Conservation (phyloP, 2,329 filamentous ascomycete species). For the Colletotrichum costaricense region DNA sequence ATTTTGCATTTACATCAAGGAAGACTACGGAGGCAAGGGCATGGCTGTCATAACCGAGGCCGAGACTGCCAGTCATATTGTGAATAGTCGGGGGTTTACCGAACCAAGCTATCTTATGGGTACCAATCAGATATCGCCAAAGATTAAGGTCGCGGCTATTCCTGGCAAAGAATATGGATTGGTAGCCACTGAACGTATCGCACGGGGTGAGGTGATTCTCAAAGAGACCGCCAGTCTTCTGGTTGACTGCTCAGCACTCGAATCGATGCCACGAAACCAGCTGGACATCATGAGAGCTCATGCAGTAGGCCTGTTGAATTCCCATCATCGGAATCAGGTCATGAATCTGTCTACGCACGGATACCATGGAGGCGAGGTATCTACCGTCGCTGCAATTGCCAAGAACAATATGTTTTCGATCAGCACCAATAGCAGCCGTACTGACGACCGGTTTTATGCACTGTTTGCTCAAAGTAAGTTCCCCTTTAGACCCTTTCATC, state of each 20-base stretch:
- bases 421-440: not conserved
- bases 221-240: not conserved
- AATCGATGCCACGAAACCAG: not conserved
- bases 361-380: not conserved
- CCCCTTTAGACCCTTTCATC: not conserved
- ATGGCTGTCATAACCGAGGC: not conserved
- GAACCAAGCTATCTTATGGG: not conserved
- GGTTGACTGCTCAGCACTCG: not conserved
- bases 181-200: not conserved
- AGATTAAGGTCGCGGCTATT: not conserved
- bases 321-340: not conserved
- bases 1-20: not conserved
- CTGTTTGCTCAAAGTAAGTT: not conserved
- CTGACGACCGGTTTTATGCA: not conserved
- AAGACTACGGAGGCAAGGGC: not conserved
- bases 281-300: not conserved
- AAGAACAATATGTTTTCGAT: not conserved
- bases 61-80: not conserved
- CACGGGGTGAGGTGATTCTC: not conserved
- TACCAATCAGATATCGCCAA: not conserved
- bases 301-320: not conserved
- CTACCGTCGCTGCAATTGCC: not conserved
- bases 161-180: not conserved
- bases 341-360: not conserved
- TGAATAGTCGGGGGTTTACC: not conserved